A percentile compares a stretch with the other conserved stretches of the same genome.
These are phyloP conservation scores for Aureobasidium leucospermi DNA, from an alignment of 2,329 filamentous ascomycete species.

Conservation along the genomic window DNA sequence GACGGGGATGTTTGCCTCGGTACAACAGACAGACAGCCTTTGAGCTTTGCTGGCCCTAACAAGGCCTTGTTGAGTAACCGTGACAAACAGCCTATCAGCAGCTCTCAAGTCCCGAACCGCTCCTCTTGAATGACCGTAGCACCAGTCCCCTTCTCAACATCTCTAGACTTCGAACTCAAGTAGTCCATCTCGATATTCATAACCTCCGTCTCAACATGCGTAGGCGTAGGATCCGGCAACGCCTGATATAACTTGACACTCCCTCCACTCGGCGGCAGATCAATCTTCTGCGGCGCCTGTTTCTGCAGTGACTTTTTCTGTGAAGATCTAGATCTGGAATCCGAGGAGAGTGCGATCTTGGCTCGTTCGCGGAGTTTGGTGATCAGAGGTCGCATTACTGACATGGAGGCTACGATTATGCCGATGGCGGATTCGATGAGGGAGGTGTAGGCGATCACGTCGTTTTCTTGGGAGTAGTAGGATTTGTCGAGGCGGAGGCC, in stretches of 20 bases:
- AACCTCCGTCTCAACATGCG: background rate
- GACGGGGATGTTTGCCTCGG: no score
- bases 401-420: conserved; percentile 14
- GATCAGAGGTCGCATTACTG: conserved; percentile 7
- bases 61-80: no score
- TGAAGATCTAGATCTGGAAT: background rate
- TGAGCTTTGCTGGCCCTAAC: no score
- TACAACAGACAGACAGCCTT: no score
- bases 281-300: background rate
- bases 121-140: background rate
- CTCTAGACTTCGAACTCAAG: background rate
- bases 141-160: background rate
- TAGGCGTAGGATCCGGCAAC: background rate
- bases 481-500: background rate
- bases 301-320: background rate
- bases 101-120: background rate
- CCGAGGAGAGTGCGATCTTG: background rate
- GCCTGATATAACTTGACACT: background rate
- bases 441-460: conserved; percentile 12
- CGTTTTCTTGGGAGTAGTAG: conserved; percentile 13
- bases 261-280: background rate
- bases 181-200: background rate
- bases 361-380: background rate
- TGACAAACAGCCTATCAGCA: no score
- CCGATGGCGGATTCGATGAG: conserved; percentile 14